Evolutionary conservation across 169 alveolate genomes (phyloP).

Genomic region (Cryptosporidium xiaoi): DNA sequence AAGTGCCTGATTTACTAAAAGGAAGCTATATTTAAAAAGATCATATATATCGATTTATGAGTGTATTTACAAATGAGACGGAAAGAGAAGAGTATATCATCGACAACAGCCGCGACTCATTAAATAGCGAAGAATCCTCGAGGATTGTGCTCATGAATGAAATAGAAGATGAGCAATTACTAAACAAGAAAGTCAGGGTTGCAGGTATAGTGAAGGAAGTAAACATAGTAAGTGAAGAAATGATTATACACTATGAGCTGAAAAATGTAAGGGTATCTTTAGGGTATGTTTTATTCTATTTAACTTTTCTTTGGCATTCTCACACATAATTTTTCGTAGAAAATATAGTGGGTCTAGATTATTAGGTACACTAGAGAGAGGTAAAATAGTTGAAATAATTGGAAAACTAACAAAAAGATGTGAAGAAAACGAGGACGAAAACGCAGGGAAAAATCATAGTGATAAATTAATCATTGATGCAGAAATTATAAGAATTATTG

Average conservation of each 20-base stretch:
- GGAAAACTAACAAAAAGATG: slow-evolving; percentile 11
- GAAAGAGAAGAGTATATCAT: no score
- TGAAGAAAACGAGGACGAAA: neutral
- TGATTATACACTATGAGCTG: slow-evolving; percentile 18
- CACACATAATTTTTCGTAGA: neutral
- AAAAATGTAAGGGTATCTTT: slow-evolving; percentile 22
- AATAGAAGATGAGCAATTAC: neutral
- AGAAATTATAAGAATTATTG: slow-evolving; percentile 8
- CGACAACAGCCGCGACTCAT: neutral
- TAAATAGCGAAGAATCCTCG: neutral
- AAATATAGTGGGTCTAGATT: slow-evolving; percentile 7
- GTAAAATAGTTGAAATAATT: slow-evolving; percentile 38
- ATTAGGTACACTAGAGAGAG: slow-evolving; percentile 8
- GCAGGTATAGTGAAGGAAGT: slow-evolving; percentile 58
- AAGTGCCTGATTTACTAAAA: no score
- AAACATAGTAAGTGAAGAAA: slow-evolving; percentile 20
- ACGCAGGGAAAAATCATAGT: neutral
- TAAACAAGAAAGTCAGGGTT: slow-evolving; percentile 15
- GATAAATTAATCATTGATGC: neutral
- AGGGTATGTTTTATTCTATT: slow-evolving; percentile 15
- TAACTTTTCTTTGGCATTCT: no score
- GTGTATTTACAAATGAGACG: no score
- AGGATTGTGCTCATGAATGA: slow-evolving; percentile 24
- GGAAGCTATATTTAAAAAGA: no score
- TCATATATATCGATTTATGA: no score